Evolutionary conservation across 2,329 filamentous ascomycete genomes (phyloP), one percentile per base, ranked within the genome.

Genomic region (Pseudocercospora fuligena): DNA sequence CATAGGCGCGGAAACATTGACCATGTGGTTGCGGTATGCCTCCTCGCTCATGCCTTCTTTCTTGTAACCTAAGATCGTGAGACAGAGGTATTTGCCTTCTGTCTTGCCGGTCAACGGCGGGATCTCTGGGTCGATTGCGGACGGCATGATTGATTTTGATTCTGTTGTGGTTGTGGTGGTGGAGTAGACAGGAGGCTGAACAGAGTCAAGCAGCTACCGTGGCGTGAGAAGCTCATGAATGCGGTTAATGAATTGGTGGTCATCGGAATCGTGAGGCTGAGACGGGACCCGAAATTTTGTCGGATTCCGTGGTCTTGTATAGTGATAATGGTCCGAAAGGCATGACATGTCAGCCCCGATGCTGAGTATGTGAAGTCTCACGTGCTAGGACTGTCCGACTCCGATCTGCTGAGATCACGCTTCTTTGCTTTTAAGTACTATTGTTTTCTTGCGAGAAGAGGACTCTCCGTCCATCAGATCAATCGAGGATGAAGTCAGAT

Each of bases 31-130:
- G 2, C 78, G 72, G 66, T 85, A 85, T 16, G 76, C 83, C 47
- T 82, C 81, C 63, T 84, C 82, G 69, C 77, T 83, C 80, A 86
- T 82, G 0, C 82, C 83, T 0, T 78, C 75, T 65, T 80, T 81
- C 2, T 79, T 78, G 70, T 85, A 86, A 16, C 82, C 84, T 43
- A 76, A 79, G 57, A 85, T 84, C 1, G 82, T 85, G 3, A 85
- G 77, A 70, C 83, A 68, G 11, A 68, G 63, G 61, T 66, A 68
- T 51, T 54, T 61, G 25, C 40, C 29, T 29, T 59, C 49, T 11
- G 54, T 49, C 11, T 54, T 31, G 51, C 12, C 25, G 51, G 51
- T 56, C 12, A 56, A 4, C 1, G 51, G 25, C 8, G 51, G 51
- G 51, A 56, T 56, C 8, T 56, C 51, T 56, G 51, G 51, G 51